Conservation (phyloP, 192 early-diverging fungal genomes). For the Coemansia reversa region DNA sequence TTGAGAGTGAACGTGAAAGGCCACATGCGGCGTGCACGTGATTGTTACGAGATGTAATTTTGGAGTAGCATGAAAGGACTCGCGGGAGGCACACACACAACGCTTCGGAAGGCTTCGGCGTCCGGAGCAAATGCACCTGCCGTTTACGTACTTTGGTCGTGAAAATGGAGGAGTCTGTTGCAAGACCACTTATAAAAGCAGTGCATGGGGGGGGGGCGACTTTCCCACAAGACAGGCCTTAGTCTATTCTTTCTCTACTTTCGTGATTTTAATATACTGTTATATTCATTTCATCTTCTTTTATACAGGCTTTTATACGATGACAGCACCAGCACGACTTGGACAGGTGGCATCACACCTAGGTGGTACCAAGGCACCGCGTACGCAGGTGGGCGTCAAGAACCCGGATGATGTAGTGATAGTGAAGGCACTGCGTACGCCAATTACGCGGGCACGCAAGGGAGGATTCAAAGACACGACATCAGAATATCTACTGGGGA, state of each 20-base stretch:
- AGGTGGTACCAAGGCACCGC: conserved; percentile 36
- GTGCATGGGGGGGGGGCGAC: no score
- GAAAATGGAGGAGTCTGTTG: no score
- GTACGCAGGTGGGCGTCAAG: conserved; percentile 68
- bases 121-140: no score
- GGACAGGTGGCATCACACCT: conserved; percentile 55
- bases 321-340: conserved; percentile 36
- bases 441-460: conserved; percentile 86
- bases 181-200: conserved; percentile 3
- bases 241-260: not conserved
- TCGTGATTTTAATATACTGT: not conserved
- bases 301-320: conserved; percentile 11
- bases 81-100: no score
- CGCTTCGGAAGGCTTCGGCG: not conserved
- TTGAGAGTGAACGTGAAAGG: not conserved
- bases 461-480: conserved; percentile 91
- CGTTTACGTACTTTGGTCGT: no score
- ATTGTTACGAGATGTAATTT: not conserved
- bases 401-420: conserved; percentile 91
- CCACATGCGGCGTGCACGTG: conserved; percentile 6
- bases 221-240: not conserved
- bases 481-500: conserved; percentile 75
- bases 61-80: conserved; percentile 7
- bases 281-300: conserved; percentile 1
- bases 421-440: conserved; percentile 83